These are phyloP conservation scores for Spizellomyces punctatus DNA, from an alignment of 192 early-diverging fungal genomes.

Conservation along the genomic window DNA sequence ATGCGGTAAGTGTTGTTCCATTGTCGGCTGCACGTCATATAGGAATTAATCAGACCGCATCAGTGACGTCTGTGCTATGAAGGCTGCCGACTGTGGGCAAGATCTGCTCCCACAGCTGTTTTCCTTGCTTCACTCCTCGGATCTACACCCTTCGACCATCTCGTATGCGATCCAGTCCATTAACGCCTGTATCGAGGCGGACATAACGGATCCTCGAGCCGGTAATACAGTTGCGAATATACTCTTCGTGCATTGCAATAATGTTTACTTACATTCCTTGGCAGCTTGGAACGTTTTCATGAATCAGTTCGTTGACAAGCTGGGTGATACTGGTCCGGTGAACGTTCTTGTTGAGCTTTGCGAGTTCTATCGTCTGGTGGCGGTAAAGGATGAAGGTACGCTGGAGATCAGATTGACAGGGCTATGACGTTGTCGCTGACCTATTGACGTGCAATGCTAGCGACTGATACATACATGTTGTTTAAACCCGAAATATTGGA, in stretches of 20 bases:
- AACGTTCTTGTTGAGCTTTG: slow-evolving; percentile 13
- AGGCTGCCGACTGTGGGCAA: slow-evolving; percentile 21
- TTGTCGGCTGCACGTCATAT: background rate
- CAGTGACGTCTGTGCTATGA: slow-evolving; percentile 11
- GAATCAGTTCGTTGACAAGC: slow-evolving; percentile 4
- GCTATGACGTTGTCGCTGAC: too few species aligned
- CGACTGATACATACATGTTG: slow-evolving; percentile 17
- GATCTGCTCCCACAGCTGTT: slow-evolving; percentile 25
- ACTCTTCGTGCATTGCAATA: background rate
- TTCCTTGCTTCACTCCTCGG: slow-evolving; percentile 11
- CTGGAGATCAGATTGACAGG: background rate
- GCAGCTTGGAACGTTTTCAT: slow-evolving; percentile 35
- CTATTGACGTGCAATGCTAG: background rate
- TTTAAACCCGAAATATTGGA: slow-evolving; percentile 29
- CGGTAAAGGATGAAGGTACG: slow-evolving; percentile 24
- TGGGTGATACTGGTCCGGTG: background rate
- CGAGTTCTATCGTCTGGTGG: slow-evolving; percentile 26
- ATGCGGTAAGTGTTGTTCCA: background rate
- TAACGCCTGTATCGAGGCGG: slow-evolving; percentile 20
- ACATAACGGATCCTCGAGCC: slow-evolving; percentile 32
- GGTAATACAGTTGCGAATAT: background rate
- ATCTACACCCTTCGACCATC: slow-evolving; percentile 4
- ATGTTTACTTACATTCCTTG: background rate
- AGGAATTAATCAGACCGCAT: background rate
- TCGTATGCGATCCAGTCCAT: slow-evolving; percentile 18